A percentile compares a stretch with the other conserved stretches of the same genome.
phyloP scores from a whole-genome alignment of 306 rosid species.

The Vigna reflexopilosa region DNA sequence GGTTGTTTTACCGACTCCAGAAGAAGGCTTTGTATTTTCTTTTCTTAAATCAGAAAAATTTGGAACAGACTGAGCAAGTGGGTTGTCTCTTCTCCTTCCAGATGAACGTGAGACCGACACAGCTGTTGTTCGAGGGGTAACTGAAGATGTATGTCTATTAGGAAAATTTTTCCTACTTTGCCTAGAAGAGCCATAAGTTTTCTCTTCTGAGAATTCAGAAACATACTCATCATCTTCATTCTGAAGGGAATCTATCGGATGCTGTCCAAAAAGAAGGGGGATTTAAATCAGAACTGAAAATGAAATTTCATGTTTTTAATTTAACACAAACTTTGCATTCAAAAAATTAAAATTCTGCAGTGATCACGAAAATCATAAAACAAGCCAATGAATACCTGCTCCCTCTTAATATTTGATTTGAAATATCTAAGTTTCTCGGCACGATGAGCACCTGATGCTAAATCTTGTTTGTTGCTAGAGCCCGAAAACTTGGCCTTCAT shows the following conservation, averaged over 20 bases:
- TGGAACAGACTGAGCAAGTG: conserved; percentile 90
- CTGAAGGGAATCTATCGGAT: conserved; percentile 71
- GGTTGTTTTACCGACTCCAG: conserved; percentile 71
- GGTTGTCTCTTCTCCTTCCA: conserved; percentile 83
- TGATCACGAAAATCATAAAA: conserved; percentile 39
- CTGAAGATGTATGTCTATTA: conserved; percentile 59
- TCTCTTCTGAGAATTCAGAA: conserved; percentile 71
- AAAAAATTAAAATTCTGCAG: conserved; percentile 37
- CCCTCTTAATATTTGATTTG: conserved; percentile 68
- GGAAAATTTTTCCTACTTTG: conserved; percentile 69
- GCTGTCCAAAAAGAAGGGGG: conserved; percentile 55
- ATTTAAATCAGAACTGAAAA: conserved; percentile 37
- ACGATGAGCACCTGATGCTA: conserved; percentile 59
- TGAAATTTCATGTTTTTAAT: conserved; percentile 23
- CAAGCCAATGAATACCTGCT: conserved; percentile 69
- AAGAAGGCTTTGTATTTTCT: conserved; percentile 89
- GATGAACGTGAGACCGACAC: conserved; percentile 61
- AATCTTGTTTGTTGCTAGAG: conserved; percentile 62
- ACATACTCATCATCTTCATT: conserved; percentile 81
- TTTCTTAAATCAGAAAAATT: conserved; percentile 95
- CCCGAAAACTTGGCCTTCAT: conserved; percentile 85
- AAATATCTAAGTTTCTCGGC: conserved; percentile 79
- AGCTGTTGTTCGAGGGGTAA: conserved; percentile 62
- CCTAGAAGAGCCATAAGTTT: conserved; percentile 55
- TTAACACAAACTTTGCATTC: conserved; percentile 24